Conservation (phyloP, 192 early-diverging fungal species). For the Gonapodya prolifera region DNA sequence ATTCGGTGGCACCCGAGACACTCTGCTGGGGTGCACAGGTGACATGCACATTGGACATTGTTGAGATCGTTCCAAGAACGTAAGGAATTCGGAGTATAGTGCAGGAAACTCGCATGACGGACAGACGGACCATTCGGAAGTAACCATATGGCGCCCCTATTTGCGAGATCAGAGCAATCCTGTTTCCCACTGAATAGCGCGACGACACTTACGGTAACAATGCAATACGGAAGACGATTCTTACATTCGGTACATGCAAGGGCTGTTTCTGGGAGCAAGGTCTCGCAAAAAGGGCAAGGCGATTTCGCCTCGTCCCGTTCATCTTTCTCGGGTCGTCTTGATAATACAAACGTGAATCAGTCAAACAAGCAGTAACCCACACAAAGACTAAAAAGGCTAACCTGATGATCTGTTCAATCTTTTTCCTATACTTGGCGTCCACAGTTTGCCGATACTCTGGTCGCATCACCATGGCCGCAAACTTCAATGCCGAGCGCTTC, state of each 20-base stretch:
- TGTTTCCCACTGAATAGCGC: neutral
- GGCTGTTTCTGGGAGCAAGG: constrained; percentile 24
- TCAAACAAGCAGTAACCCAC: neutral
- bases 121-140: constrained; percentile 31
- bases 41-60: constrained; percentile 33
- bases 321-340: constrained; percentile 36
- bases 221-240: constrained; percentile 45
- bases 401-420: constrained; percentile 43
- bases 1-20: neutral
- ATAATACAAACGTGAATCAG: neutral
- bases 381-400: constrained; percentile 13
- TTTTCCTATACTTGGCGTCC: constrained; percentile 40
- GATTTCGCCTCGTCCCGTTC: constrained; percentile 26
- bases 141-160: constrained; percentile 38
- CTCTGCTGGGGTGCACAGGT: neutral
- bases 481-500: constrained; percentile 35
- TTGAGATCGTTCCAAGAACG: constrained; percentile 20
- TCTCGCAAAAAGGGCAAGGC: constrained; percentile 37
- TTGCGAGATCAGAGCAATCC: neutral
- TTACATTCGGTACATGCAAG: constrained; percentile 44
- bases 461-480: constrained; percentile 41
- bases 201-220: constrained; percentile 29
- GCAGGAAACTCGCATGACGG: constrained; percentile 36
- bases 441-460: constrained; percentile 41
- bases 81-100: constrained; percentile 21